Percentiles rank a stretch among this genome's conserved stretches.
phyloP scores from a whole-genome alignment of 768 basidiomycete genomes.

The Xerocomellus chrysenteron region DNA sequence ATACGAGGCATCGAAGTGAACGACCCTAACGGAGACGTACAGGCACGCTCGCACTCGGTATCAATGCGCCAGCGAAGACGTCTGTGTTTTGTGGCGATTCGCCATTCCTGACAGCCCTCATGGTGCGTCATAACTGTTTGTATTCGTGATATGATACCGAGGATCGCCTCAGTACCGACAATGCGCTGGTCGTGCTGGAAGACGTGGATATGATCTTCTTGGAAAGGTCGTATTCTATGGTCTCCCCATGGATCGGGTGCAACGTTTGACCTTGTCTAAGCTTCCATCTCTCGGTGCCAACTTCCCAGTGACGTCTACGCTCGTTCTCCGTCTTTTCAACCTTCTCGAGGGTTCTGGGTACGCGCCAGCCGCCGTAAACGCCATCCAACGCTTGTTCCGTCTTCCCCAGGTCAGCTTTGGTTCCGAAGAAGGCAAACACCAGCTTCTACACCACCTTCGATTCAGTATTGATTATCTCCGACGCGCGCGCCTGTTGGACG shows the following conservation, averaged over 20 bases:
- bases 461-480: slow-evolving; percentile 74
- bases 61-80: slow-evolving; percentile 71
- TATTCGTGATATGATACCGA: not conserved
- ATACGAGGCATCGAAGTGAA: not conserved
- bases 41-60: slow-evolving; percentile 72
- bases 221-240: slow-evolving; percentile 77
- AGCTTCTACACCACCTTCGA: slow-evolving; percentile 62
- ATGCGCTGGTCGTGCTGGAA: slow-evolving; percentile 71
- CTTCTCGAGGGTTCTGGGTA: slow-evolving; percentile 60
- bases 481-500: slow-evolving; percentile 52
- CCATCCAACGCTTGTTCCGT: slow-evolving; percentile 51
- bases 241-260: slow-evolving; percentile 58
- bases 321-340: slow-evolving; percentile 63
- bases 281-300: slow-evolving; percentile 60
- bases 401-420: slow-evolving; percentile 60
- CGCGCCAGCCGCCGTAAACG: slow-evolving; percentile 45
- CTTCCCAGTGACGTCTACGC: slow-evolving; percentile 67
- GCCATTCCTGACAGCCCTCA: slow-evolving; percentile 57
- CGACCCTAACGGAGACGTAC: not conserved
- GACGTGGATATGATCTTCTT: slow-evolving; percentile 66
- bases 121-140: slow-evolving; percentile 37
- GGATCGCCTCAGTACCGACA: slow-evolving; percentile 55
- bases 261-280: slow-evolving; percentile 61
- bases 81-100: slow-evolving; percentile 65
- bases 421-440: slow-evolving; percentile 52